Evolutionary conservation across 2,329 filamentous ascomycete species (phyloP).

Genomic region (Clonostachys byssicola): DNA sequence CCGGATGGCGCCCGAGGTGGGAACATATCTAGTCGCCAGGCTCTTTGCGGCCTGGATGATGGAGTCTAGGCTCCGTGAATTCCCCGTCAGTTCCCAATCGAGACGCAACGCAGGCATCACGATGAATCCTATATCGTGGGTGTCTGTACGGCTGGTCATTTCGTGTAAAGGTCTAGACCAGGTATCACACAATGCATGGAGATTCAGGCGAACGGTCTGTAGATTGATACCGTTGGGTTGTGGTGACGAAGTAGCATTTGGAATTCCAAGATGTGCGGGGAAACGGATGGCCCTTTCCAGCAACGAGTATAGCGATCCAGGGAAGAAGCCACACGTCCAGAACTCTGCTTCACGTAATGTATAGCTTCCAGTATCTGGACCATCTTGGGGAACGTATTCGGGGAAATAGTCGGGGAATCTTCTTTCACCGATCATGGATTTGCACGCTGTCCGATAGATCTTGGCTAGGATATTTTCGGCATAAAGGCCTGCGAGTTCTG

Average conservation of each 20-base stretch:
- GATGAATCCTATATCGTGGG: constrained; percentile 52
- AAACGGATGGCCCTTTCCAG: constrained; percentile 23
- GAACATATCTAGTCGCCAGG: constrained; percentile 34
- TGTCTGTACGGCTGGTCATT: constrained; percentile 38
- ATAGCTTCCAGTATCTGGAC: constrained; percentile 15
- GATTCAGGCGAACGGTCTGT: constrained; percentile 1
- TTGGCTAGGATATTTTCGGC: constrained; percentile 10
- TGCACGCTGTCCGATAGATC: constrained; percentile 7
- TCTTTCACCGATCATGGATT: background rate
- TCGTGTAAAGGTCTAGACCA: constrained; percentile 27
- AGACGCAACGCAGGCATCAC: constrained; percentile 39
- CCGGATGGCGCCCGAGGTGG: constrained; percentile 34
- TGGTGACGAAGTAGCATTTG: background rate
- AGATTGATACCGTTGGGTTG: background rate
- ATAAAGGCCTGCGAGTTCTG: constrained; percentile 4
- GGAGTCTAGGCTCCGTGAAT: constrained; percentile 27
- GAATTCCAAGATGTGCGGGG: constrained; percentile 11
- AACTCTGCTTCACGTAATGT: constrained; percentile 23
- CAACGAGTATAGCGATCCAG: constrained; percentile 24
- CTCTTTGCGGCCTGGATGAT: constrained; percentile 37
- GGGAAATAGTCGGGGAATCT: constrained; percentile 12
- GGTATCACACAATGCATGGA: constrained; percentile 11
- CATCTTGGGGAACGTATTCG: constrained; percentile 21
- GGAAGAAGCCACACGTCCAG: constrained; percentile 37
- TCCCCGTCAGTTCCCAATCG: constrained; percentile 40